A percentile compares a stretch with the other conserved stretches of the same genome.
phyloP scores from a whole-genome alignment of 1,284 basidiomycete species.

The Leccinum olivaceoglutinosum region DNA sequence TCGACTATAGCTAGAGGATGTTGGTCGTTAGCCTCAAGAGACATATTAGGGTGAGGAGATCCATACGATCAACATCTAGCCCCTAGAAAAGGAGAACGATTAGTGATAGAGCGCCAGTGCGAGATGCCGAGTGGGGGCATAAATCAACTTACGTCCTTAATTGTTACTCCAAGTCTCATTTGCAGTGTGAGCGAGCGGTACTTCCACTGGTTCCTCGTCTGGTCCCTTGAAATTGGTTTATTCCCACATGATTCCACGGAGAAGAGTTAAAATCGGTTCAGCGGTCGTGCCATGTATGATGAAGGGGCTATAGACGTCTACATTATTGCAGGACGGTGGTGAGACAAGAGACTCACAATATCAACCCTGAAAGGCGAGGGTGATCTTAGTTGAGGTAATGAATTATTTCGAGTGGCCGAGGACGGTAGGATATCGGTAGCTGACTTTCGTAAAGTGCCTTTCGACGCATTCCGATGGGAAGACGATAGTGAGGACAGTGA shows the following conservation, averaged over 20 bases:
- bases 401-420: conserved; percentile 5
- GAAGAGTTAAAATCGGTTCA: conserved; percentile 16
- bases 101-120: neutral
- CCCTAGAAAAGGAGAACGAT: neutral
- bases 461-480: conserved; percentile 3
- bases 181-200: conserved; percentile 11
- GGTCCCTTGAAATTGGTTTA: neutral
- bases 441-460: conserved; percentile 8
- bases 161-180: neutral
- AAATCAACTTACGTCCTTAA: neutral
- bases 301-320: conserved; percentile 23
- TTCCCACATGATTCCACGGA: neutral
- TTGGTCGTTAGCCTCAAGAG: no score
- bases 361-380: conserved; percentile 25
- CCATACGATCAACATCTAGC: neutral
- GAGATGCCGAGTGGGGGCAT: neutral
- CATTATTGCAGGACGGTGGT: neutral
- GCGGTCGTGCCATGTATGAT: conserved; percentile 28
- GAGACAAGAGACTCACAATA: conserved; percentile 18
- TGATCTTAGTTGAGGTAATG: conserved; percentile 22
- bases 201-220: conserved; percentile 12
- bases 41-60: neutral
- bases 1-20: no score
- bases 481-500: conserved; percentile 2
- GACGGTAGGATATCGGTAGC: neutral